Evolutionary conservation across 192 early-diverging fungal species (phyloP).

Genomic region (Endogone sp.): DNA sequence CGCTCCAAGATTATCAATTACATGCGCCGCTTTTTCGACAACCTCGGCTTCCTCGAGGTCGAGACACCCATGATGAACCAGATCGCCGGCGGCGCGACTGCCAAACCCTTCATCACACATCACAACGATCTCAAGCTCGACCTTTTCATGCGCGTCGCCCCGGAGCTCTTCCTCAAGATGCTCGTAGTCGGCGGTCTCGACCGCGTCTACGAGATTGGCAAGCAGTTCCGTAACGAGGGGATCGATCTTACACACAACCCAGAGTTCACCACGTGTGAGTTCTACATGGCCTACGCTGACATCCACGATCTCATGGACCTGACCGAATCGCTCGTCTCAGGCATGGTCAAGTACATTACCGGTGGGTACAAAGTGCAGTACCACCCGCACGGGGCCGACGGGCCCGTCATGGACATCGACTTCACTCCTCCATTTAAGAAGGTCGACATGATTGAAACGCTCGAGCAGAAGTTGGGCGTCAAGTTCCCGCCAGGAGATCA

Average conservation of each 20-base stretch:
- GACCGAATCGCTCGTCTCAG: conserved; percentile 80
- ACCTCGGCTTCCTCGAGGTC: conserved; percentile 95
- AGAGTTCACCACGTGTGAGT: conserved; percentile 99
- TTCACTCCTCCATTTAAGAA: conserved; percentile 96
- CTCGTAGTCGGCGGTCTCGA: conserved; percentile 97
- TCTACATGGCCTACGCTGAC: conserved; percentile 99
- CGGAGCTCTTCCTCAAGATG: conserved; percentile 98
- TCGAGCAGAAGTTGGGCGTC: conserved; percentile 86
- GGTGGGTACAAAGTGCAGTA: conserved; percentile 91
- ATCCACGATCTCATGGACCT: conserved; percentile 96
- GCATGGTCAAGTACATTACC: conserved; percentile 92
- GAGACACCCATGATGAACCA: conserved; percentile 99
- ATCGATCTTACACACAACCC: conserved; percentile 99
- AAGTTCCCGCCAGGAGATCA: conserved; percentile 88
- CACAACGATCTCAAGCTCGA: conserved; percentile 99
- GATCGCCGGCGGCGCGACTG: conserved; percentile 97
- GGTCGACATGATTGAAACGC: conserved; percentile 87
- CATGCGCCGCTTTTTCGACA: conserved; percentile 91
- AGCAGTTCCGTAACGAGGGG: conserved; percentile 98
- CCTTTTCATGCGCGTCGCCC: conserved; percentile 98
- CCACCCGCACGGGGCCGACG: conserved; percentile 87
- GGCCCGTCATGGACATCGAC: conserved; percentile 79
- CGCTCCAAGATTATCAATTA: conserved; percentile 95
- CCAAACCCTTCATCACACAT: conserved; percentile 98
- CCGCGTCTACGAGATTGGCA: conserved; percentile 98